These are phyloP conservation scores for Colletotrichum sp. DNA, from an alignment of 2,329 filamentous ascomycete species.

Conservation along the genomic window DNA sequence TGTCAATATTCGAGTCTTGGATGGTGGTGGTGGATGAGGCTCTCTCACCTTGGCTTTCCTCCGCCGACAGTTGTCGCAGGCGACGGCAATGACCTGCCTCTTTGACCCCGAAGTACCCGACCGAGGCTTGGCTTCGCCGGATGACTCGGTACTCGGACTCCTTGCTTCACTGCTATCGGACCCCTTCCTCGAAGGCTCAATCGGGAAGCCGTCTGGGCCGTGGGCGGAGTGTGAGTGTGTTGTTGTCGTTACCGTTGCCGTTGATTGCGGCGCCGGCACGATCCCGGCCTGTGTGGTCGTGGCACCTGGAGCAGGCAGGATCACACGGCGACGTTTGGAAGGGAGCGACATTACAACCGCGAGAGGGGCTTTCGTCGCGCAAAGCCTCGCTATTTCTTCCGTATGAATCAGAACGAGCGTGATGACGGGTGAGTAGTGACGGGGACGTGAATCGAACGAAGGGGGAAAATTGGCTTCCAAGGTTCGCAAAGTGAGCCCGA, in stretches of 20 bases:
- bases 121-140: slow-evolving; percentile 4
- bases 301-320: slow-evolving; percentile 10
- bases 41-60: slow-evolving; percentile 17
- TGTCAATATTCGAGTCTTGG: not conserved
- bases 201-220: not conserved
- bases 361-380: not conserved
- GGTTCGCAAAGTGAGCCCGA: not conserved
- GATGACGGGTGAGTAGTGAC: not conserved
- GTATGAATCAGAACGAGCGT: not conserved
- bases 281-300: not conserved
- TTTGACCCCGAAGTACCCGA: not conserved
- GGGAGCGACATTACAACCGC: slow-evolving; percentile 8
- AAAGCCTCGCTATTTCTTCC: not conserved
- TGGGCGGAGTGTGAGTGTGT: not conserved
- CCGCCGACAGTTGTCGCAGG: slow-evolving; percentile 15
- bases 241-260: not conserved
- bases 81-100: slow-evolving; percentile 17
- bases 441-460: not conserved
- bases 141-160: slow-evolving; percentile 11
- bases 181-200: not conserved
- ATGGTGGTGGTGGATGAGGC: not conserved
- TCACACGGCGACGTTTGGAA: slow-evolving; percentile 14
- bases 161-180: not conserved
- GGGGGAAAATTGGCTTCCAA: not conserved
- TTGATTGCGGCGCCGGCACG: not conserved